These are phyloP conservation scores for Eimeria praecox DNA, from an alignment of 169 alveolate species.

Conservation along the genomic window DNA sequence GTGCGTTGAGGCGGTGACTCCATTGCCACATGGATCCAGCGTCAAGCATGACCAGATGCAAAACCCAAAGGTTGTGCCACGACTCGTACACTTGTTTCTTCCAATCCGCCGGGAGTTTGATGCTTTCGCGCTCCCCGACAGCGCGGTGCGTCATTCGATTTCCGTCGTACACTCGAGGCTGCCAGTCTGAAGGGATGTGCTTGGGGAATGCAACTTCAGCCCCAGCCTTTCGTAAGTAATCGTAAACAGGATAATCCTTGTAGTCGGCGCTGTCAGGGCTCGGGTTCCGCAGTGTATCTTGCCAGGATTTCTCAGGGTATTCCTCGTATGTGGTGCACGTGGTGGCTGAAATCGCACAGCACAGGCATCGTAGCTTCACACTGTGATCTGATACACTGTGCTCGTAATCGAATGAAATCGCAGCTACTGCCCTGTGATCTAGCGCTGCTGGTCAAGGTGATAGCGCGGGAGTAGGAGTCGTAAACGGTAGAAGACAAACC, in stretches of 20 bases:
- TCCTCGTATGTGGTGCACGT: conserved; percentile 61
- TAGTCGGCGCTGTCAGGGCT: conserved; percentile 68
- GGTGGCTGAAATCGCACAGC: conserved; percentile 28
- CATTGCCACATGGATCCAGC: conserved; percentile 68
- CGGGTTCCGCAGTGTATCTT: conserved; percentile 40
- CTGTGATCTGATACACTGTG: not conserved
- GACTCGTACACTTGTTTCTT: conserved; percentile 62
- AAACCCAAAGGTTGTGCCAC: conserved; percentile 63
- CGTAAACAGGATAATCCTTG: conserved; percentile 42
- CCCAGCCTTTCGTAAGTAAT: conserved; percentile 46
- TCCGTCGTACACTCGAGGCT: conserved; percentile 69
- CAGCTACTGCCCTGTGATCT: not conserved
- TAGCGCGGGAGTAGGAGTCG: not conserved
- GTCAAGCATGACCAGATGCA: conserved; percentile 5
- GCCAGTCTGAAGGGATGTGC: conserved; percentile 42
- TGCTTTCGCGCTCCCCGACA: conserved; percentile 18
- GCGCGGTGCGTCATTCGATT: conserved; percentile 36
- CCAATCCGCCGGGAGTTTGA: conserved; percentile 24
- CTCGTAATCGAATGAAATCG: not conserved
- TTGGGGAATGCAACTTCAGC: conserved; percentile 67
- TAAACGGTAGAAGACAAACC: not conserved
- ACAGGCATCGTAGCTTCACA: not conserved
- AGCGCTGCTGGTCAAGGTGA: not conserved
- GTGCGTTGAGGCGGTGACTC: conserved; percentile 60
- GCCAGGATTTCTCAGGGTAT: conserved; percentile 72